Base-by-base conservation (phyloP, 106 monocot genomes). In the Narthecium ossifragum region DNA sequence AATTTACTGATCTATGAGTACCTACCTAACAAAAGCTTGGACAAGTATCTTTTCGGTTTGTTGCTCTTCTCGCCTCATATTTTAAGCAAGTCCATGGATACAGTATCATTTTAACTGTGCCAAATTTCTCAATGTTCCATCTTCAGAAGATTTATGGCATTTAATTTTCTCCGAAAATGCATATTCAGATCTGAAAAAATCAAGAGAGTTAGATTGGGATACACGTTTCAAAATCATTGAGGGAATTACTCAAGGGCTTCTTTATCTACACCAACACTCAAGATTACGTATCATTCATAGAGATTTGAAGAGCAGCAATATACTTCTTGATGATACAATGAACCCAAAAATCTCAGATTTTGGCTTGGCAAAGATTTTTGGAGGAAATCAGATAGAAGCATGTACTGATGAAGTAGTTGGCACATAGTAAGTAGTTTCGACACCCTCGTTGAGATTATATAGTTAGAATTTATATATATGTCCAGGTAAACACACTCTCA, bases 311-410 rank as follows among this genome's bases (percentile, higher is more conserved):
- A 53, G 57, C 1, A 75, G 75, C 63, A 69, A 69, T 14, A 58
- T 75, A 31, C 57, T 75, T 1, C n/a, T 75, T 25, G 75, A 75
- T 12, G 43, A 2, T 25, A 59, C 57, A 3, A 63, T 75, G 69
- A 69, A 69, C n/a, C 75, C 75, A 0, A 75, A 75, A 22, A 69
- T 75, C 18, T 75, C 75, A 3, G 75, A 75, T 53, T 75, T 75
- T 28, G 75, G 75, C 18, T 14, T 75, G 62, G 75, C 75, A 1
- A 68, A 68, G 32, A 68, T 75, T 45, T 75, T 75, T 46, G 36
- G 32, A 11, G 37, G 33, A 8, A 37, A 70, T 43, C 29, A 70
- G 23, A 58, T 61, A 4, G 51, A 69, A 21, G 63, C 58, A 27
- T 57, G 64, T 41, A 75, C 75, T 21, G 26, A 22, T 3, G 64